Evolutionary conservation across 2,329 filamentous ascomycete genomes (phyloP).

Genomic region (Pseudocercospora pini-densiflorae): DNA sequence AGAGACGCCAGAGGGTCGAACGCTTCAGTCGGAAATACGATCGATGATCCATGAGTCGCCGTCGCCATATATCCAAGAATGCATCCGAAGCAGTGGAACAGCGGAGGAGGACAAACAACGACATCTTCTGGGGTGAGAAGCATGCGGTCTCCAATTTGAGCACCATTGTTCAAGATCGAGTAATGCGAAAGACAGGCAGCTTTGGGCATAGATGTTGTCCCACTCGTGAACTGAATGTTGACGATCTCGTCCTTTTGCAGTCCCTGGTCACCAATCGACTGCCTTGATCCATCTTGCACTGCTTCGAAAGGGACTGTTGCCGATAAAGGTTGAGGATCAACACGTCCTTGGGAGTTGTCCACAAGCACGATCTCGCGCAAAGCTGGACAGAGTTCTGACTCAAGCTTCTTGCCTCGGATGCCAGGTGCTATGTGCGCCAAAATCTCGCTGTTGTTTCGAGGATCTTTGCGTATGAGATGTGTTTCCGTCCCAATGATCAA

Average conservation of each 20-base stretch:
- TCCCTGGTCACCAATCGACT: conserved; percentile 51
- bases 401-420: conserved; percentile 42
- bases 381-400: conserved; percentile 67
- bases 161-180: conserved; percentile 91
- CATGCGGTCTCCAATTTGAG: conserved; percentile 84
- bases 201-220: conserved; percentile 87
- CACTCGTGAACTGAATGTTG: conserved; percentile 96
- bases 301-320: conserved; percentile 52
- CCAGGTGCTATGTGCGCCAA: conserved; percentile 51
- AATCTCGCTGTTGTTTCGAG: conserved; percentile 63
- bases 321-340: conserved; percentile 50
- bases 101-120: conserved; percentile 65
- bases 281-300: conserved; percentile 44
- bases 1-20: conserved; percentile 81
- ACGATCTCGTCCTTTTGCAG: conserved; percentile 71
- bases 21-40: conserved; percentile 84
- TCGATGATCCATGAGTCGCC: conserved; percentile 77
- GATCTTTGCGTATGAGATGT: conserved; percentile 71
- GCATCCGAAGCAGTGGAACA: conserved; percentile 79
- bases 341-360: conserved; percentile 70
- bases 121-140: conserved; percentile 73
- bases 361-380: conserved; percentile 75
- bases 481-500: conserved; percentile 87
- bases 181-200: conserved; percentile 86
- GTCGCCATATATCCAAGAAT: conserved; percentile 97